Evolutionary conservation across 2,329 filamentous ascomycete species (phyloP).

Genomic region (Ophiobolus disseminans): DNA sequence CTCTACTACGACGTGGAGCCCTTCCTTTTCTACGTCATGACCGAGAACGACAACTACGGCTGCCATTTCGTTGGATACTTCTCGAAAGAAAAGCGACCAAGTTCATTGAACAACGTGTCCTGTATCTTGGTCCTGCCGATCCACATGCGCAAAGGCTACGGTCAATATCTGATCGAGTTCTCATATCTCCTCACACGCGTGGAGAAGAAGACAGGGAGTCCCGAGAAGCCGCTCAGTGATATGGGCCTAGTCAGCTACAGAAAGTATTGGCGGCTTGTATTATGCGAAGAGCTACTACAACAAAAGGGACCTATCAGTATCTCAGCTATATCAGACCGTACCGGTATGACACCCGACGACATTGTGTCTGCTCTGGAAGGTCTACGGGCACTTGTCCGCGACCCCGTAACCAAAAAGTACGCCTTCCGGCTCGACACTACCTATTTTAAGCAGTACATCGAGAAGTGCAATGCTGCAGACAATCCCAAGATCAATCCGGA

Average conservation of each 20-base stretch:
- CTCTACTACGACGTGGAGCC: constrained; percentile 98
- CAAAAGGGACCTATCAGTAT: constrained; percentile 65
- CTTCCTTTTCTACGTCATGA: constrained; percentile 96
- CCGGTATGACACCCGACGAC: constrained; percentile 95
- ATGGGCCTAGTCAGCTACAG: constrained; percentile 98
- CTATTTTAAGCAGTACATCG: constrained; percentile 86
- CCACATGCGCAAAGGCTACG: constrained; percentile 95
- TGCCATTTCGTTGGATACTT: constrained; percentile 99
- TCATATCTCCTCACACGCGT: constrained; percentile 94
- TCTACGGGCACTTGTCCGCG: constrained; percentile 84
- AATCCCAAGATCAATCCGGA: constrained; percentile 85
- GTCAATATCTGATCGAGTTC: constrained; percentile 96
- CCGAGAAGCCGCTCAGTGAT: constrained; percentile 95
- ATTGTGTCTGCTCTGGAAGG: constrained; percentile 93
- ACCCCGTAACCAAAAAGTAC: constrained; percentile 87
- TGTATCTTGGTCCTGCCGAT: constrained; percentile 96
- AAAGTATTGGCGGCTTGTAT: constrained; percentile 91
- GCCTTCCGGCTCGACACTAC: constrained; percentile 85
- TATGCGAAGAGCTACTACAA: constrained; percentile 82
- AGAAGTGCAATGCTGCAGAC: constrained; percentile 86
- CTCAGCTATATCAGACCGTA: constrained; percentile 78
- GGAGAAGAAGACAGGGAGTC: constrained; percentile 91
- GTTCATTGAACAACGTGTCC: constrained; percentile 95
- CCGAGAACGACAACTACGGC: constrained; percentile 87
- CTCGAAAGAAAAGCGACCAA: constrained; percentile 95